Percentiles rank a stretch among this genome's conserved stretches.
Conservation (phyloP, 495 filamentous ascomycete genomes). For the Aspergillus indologenus region DNA sequence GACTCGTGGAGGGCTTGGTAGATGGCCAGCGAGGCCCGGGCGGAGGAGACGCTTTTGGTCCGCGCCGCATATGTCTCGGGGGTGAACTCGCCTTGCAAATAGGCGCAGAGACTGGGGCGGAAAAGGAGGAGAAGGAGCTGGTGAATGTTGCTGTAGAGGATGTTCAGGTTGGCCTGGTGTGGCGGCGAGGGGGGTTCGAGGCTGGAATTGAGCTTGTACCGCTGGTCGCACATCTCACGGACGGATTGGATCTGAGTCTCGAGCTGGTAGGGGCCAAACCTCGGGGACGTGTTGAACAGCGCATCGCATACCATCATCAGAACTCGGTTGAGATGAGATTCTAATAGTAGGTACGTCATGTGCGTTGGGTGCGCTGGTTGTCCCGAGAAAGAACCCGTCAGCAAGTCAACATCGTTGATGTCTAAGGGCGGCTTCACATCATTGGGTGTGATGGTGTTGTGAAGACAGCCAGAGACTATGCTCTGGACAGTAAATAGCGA, state of each 20-base stretch:
- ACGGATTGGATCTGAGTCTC: constrained; percentile 38
- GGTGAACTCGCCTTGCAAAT: constrained; percentile 41
- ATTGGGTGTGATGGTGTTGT: constrained; percentile 26
- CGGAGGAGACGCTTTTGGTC: constrained; percentile 42
- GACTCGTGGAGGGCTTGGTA: constrained; percentile 38
- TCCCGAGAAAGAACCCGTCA: constrained; percentile 29
- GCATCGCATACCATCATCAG: constrained; percentile 41
- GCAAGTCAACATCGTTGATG: constrained; percentile 44
- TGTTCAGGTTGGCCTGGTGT: constrained; percentile 45
- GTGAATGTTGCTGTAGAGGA: constrained; percentile 46
- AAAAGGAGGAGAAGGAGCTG: constrained; percentile 47
- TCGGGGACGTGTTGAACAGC: constrained; percentile 36
- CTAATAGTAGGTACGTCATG: constrained; percentile 48
- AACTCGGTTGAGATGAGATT: constrained; percentile 40
- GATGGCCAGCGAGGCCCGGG: constrained; percentile 39
- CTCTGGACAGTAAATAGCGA: constrained; percentile 47
- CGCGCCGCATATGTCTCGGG: constrained; percentile 37
- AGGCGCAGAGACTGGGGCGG: constrained; percentile 40
- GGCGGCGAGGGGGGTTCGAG: constrained; percentile 30
- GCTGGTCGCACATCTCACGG: constrained; percentile 37
- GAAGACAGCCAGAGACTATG: constrained; percentile 31
- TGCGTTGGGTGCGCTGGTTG: constrained; percentile 38
- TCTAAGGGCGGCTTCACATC: constrained; percentile 43
- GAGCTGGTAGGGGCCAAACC: constrained; percentile 28
- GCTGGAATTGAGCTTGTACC: constrained; percentile 32